Conservation (phyloP, 1,139 yeast species). For the Yamadazyma diospyri region DNA sequence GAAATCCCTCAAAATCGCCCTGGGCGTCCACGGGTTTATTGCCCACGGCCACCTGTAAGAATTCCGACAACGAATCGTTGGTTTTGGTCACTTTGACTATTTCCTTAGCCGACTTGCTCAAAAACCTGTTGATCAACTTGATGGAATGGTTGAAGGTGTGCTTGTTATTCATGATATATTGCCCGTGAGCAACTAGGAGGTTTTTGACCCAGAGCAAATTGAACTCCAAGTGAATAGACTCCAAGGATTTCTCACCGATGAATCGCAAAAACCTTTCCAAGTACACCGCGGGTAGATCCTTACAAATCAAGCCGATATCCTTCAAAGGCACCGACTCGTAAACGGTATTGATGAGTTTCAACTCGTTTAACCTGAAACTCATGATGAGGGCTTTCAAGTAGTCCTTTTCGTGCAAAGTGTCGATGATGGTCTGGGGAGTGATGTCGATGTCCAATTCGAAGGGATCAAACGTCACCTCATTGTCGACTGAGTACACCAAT, state of each 20-base stretch:
- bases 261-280: slow-evolving; percentile 65
- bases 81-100: slow-evolving; percentile 53
- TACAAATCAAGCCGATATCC: slow-evolving; percentile 64
- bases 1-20: slow-evolving; percentile 18
- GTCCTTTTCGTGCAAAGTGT: slow-evolving; percentile 62
- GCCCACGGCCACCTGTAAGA: slow-evolving; percentile 27
- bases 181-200: slow-evolving; percentile 71
- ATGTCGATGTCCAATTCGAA: slow-evolving; percentile 91
- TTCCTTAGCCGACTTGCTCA: slow-evolving; percentile 73
- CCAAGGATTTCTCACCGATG: slow-evolving; percentile 66
- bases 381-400: slow-evolving; percentile 80
- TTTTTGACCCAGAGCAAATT: slow-evolving; percentile 76
- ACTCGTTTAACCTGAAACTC: slow-evolving; percentile 91
- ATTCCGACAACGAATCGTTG: slow-evolving; percentile 51
- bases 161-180: slow-evolving; percentile 60
- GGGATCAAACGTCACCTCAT: slow-evolving; percentile 80
- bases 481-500: slow-evolving; percentile 76
- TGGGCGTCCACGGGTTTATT: slow-evolving; percentile 16
- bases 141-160: slow-evolving; percentile 64
- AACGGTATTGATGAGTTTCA: slow-evolving; percentile 64
- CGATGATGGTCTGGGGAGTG: slow-evolving; percentile 74
- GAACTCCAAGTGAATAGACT: slow-evolving; percentile 85
- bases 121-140: slow-evolving; percentile 71
- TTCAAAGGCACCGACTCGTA: slow-evolving; percentile 74
- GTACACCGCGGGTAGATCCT: slow-evolving; percentile 74